Conservation (phyloP, 169 alveolate species). For the Plasmodium blacklocki region DNA sequence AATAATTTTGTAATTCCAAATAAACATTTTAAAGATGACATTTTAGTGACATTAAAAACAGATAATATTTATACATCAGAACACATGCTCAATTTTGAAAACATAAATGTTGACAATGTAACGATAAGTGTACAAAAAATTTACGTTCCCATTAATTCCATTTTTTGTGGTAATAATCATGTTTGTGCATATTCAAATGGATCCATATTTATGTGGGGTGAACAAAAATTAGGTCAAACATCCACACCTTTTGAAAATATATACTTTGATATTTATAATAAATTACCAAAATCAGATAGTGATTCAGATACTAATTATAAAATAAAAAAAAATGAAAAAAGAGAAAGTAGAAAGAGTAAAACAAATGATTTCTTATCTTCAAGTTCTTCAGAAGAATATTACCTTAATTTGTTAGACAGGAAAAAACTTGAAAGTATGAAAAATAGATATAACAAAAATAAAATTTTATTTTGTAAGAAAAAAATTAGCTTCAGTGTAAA, state of each 20-base stretch:
- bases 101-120: slow-evolving; percentile 58
- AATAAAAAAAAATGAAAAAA: slow-evolving; percentile 23
- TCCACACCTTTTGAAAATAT: slow-evolving; percentile 70
- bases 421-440: slow-evolving; percentile 49
- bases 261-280: slow-evolving; percentile 50
- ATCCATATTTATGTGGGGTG: slow-evolving; percentile 76
- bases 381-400: slow-evolving; percentile 23
- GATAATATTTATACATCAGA: slow-evolving; percentile 59
- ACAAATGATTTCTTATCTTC: slow-evolving; percentile 37
- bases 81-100: slow-evolving; percentile 66
- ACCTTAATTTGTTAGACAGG: slow-evolving; percentile 51
- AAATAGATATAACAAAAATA: slow-evolving; percentile 51
- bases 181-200: slow-evolving; percentile 75
- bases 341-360: slow-evolving; percentile 32
- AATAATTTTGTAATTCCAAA: slow-evolving; percentile 22
- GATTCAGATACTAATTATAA: slow-evolving; percentile 56
- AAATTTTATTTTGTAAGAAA: slow-evolving; percentile 45
- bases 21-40: slow-evolving; percentile 52
- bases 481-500: slow-evolving; percentile 42
- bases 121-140: slow-evolving; percentile 68
- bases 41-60: slow-evolving; percentile 57
- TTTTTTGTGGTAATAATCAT: slow-evolving; percentile 71
- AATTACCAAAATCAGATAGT: slow-evolving; percentile 38
- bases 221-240: slow-evolving; percentile 71
- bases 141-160: slow-evolving; percentile 66